Base-by-base conservation (phyloP, 345 rosid species). In the Sonneratia alba region DNA sequence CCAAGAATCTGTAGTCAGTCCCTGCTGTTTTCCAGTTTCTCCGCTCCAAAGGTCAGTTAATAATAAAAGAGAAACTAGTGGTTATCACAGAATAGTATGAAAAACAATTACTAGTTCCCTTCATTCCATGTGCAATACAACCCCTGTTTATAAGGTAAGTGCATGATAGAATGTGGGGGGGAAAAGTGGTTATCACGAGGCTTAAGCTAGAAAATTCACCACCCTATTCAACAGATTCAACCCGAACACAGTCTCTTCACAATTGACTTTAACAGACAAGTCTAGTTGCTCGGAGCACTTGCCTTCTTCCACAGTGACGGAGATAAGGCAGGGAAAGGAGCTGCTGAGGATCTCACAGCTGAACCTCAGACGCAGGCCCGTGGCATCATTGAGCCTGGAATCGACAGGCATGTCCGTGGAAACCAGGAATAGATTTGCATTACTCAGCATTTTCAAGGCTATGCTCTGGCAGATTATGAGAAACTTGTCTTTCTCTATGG, bases 191-290 rank as follows among this genome's bases (percentile, higher is more conserved):
- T 36, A 55, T 49, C 36, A 34, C 2, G 78, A 75, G 71, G 81
- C 55, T 74, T 92, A 96, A 66, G 69, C 85, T 74, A 86, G 78
- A 74, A 90, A 87, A 77, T 83, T 89, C 64, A 88, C 91, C 32
- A 89, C 82, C 79, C 91, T 87, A 79, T 92, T 92, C 83, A 95
- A 80, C 64, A 92, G 76, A 78, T 95, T 95, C 70, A 90, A 77
- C 76, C 97, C 99, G 71, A 95, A 92, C 24, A 95, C 92, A 0
- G 97, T 91, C 80, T 95, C 97, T 81, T 95, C 91, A 66, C 97
- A 92, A 72, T 95, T 95, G 77, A 92, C 85, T 85, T 95, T 92
- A 4, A 87, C 76, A 10, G 78, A 78, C 64, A 87, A 49, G 36
- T 83, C 82, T 73, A 95, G 75, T 62, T 85, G 90, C 68, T 92